phyloP scores from a whole-genome alignment of 2,329 filamentous ascomycete genomes.

The Didymella segeticola region DNA sequence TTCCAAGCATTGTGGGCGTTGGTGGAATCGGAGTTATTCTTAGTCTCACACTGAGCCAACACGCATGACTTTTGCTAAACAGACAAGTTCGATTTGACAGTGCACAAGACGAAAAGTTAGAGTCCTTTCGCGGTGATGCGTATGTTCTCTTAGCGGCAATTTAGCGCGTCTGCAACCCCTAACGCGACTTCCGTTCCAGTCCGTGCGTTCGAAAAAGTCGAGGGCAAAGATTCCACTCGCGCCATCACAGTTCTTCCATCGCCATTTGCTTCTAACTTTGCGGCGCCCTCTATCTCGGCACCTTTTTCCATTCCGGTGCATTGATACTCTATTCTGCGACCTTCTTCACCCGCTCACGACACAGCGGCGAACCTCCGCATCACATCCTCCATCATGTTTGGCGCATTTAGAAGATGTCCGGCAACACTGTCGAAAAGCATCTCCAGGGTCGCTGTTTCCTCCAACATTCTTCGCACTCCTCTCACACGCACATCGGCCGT shows the following conservation, averaged over 20 bases:
- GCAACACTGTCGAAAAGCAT: conserved; percentile 45
- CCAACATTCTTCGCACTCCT: conserved; percentile 34
- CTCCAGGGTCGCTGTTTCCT: conserved; percentile 31
- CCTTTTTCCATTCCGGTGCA: neutral
- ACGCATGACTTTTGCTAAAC: neutral
- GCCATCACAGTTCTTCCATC: conserved; percentile 8
- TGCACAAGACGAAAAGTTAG: neutral
- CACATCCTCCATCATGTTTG: conserved; percentile 50
- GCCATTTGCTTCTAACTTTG: conserved; percentile 12
- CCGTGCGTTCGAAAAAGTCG: conserved; percentile 10
- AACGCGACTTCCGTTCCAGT: conserved; percentile 15
- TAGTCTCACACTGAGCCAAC: neutral
- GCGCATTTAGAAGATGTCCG: conserved; percentile 51
- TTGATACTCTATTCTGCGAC: conserved; percentile 4
- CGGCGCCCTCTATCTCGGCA: conserved; percentile 12
- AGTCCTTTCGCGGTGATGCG: neutral
- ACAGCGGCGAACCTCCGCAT: conserved; percentile 13
- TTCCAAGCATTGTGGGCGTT: neutral
- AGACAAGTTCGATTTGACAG: neutral
- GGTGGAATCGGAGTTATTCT: neutral
- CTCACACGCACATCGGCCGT: conserved; percentile 28
- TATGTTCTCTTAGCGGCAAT: conserved; percentile 10
- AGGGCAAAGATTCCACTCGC: conserved; percentile 15
- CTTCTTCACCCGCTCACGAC: neutral
- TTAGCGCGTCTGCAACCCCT: conserved; percentile 10